Evolutionary conservation across 352 stramenopile genomes (phyloP), one percentile per base, ranked within the genome.

Genomic region (Phytopythium oedochilum): DNA sequence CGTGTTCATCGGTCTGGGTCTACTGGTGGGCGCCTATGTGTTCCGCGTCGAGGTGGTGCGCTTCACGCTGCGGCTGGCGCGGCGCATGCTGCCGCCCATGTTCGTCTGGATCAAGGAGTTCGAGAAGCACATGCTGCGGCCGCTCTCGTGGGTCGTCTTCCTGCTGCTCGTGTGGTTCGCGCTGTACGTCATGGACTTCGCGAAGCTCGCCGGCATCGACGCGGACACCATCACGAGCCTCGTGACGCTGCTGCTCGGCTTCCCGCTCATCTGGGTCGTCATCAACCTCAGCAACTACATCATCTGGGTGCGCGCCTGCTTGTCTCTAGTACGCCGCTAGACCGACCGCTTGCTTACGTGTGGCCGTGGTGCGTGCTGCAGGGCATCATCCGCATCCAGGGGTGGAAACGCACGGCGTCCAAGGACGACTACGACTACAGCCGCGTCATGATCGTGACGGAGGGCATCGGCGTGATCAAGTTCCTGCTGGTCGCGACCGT

Each of bases 361-460:
- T 22, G 18, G 23, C 20, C 6, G 32, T n/a, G n/a, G 11, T 55
- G 35, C 1, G 26, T 31, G 0, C 12, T 39, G 18, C 51, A 87
- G 76, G 82, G 79, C 1, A 91, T 94, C 32, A 73, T 94, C 29
- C 82, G 82, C 22, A 66, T 88, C 18, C 79, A 94, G 54, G 84
- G 84, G n/a, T 94, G 84, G 84, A 89, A 81, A 42, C 69, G 78
- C 20, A 53, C 73, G 10, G 72, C 79, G 17, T 77, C 70, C 26
- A 85, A 83, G 55, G 77, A 88, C 36, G 79, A 94, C 44, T 82
- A 94, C 64, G 82, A 92, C 64, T 90, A 91, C 56, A 90, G 80
- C 65, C 68, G 83, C 47, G 75, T 91, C 14, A 88, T 94, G 84
- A 92, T 94, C 66, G 80, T 94, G 57, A 91, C 82, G 0, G 84